Evolutionary conservation across 2,329 filamentous ascomycete genomes (phyloP).

Genomic region (Cytospora piceae): DNA sequence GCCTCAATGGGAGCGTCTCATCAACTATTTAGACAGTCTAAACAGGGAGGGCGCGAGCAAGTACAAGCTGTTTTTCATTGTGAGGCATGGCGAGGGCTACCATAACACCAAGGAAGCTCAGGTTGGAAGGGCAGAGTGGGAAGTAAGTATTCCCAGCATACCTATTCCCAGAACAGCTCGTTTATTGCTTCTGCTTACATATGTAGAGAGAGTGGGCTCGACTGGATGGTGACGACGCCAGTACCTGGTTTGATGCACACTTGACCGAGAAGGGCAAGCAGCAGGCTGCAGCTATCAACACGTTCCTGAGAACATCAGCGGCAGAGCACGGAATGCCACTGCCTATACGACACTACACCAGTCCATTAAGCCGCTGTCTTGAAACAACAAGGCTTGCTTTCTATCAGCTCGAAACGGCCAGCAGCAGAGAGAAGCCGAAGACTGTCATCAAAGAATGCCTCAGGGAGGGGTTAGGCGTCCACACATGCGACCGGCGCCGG

Average conservation of each 20-base stretch:
- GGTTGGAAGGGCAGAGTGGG: conserved; percentile 61
- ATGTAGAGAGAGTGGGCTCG: conserved; percentile 43
- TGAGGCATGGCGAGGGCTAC: conserved; percentile 60
- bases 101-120: conserved; percentile 55
- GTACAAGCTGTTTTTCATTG: conserved; percentile 59
- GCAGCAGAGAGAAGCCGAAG: conserved; percentile 41
- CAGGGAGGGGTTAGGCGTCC: conserved; percentile 61
- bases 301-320: conserved; percentile 55
- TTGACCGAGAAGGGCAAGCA: conserved; percentile 56
- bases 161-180: conserved; percentile 4
- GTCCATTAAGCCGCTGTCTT: conserved; percentile 61
- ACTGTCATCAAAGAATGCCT: conserved; percentile 62
- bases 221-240: conserved; percentile 43
- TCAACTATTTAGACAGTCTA: background rate
- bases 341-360: conserved; percentile 59
- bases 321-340: conserved; percentile 51
- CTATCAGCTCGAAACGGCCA: background rate
- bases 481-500: conserved; percentile 64
- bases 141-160: conserved; percentile 41
- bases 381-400: conserved; percentile 52
- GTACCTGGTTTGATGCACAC: conserved; percentile 48
- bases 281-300: conserved; percentile 56
- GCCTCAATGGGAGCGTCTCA: background rate
- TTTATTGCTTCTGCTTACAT: background rate
- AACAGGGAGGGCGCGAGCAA: conserved; percentile 31